Percentiles rank a stretch among this genome's conserved stretches.
Conservation (phyloP, 805 yeast genomes). For the Starmerella powellii region DNA sequence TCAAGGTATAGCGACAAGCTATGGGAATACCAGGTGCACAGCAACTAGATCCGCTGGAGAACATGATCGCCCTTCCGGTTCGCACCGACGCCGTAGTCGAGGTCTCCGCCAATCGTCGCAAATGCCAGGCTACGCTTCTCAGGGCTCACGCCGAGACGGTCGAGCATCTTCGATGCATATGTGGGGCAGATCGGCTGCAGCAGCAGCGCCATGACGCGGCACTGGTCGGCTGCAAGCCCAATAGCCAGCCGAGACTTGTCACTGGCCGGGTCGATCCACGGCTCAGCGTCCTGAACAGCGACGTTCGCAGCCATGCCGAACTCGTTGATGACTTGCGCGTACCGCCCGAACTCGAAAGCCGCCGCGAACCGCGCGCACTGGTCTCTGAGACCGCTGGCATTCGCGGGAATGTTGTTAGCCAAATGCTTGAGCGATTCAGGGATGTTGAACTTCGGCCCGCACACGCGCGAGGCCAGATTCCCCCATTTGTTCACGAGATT, state of each 20-base stretch:
- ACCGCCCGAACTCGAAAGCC: constrained; percentile 49
- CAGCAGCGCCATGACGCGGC: constrained; percentile 54
- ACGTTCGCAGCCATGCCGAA: constrained; percentile 40
- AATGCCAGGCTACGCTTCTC: constrained; percentile 34
- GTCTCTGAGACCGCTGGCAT: constrained; percentile 34
- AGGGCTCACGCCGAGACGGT: constrained; percentile 45
- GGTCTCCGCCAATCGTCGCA: constrained; percentile 47
- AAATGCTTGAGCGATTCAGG: constrained; percentile 3
- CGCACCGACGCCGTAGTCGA: constrained; percentile 45
- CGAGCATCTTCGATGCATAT: constrained; percentile 44
- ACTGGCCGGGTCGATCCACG: constrained; percentile 46
- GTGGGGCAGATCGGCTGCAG: constrained; percentile 65
- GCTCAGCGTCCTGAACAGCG: constrained; percentile 56
- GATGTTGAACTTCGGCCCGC: constrained; percentile 58
- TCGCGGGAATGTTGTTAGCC: not conserved
- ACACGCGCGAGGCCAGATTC: constrained; percentile 60
- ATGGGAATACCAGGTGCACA: not conserved
- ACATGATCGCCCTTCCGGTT: constrained; percentile 38
- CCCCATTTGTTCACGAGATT: constrained; percentile 72
- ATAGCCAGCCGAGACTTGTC: constrained; percentile 33
- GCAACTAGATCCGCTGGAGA: constrained; percentile 31
- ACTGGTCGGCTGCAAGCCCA: constrained; percentile 54
- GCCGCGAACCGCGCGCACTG: constrained; percentile 42
- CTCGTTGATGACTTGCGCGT: constrained; percentile 20
- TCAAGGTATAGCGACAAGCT: too few species aligned